Conservation (phyloP, 345 rosid genomes). For the Lepidium didymum region DNA sequence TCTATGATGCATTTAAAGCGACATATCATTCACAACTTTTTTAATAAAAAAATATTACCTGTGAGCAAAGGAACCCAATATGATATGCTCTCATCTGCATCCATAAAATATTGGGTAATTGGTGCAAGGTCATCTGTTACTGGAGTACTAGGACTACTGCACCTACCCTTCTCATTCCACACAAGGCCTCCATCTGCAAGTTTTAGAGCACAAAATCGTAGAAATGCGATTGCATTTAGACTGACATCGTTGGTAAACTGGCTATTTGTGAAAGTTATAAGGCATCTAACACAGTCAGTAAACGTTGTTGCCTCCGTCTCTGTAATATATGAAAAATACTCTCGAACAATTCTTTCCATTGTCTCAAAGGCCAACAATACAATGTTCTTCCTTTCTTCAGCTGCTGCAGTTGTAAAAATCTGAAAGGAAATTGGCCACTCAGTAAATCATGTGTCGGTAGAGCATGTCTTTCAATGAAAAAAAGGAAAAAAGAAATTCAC, state of each 20-base stretch:
- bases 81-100: constrained; percentile 67
- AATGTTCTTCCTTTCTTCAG: constrained; percentile 80
- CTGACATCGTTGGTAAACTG: constrained; percentile 82
- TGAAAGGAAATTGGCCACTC: constrained; percentile 28
- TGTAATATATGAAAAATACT: constrained; percentile 80
- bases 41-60: constrained; percentile 39
- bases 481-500: not conserved
- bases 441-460: constrained; percentile 9
- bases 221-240: constrained; percentile 95
- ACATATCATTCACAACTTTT: not conserved
- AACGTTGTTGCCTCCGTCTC: constrained; percentile 93
- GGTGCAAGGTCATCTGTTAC: constrained; percentile 32
- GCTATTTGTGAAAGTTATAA: constrained; percentile 82
- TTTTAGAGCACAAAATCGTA: constrained; percentile 89
- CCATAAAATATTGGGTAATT: constrained; percentile 28
- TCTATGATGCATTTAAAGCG: not conserved
- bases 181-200: constrained; percentile 89
- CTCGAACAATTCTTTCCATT: constrained; percentile 92
- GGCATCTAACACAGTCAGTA: constrained; percentile 93
- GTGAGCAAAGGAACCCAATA: constrained; percentile 90
- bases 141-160: constrained; percentile 32
- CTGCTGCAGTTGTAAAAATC: constrained; percentile 87
- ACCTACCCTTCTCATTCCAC: constrained; percentile 47
- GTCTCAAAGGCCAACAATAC: constrained; percentile 87
- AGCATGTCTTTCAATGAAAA: not conserved